A percentile compares a stretch with the other conserved stretches of the same genome.
Evolutionary conservation across 1,284 basidiomycete species (phyloP).

Genomic region (Sanghuangporus baumii): DNA sequence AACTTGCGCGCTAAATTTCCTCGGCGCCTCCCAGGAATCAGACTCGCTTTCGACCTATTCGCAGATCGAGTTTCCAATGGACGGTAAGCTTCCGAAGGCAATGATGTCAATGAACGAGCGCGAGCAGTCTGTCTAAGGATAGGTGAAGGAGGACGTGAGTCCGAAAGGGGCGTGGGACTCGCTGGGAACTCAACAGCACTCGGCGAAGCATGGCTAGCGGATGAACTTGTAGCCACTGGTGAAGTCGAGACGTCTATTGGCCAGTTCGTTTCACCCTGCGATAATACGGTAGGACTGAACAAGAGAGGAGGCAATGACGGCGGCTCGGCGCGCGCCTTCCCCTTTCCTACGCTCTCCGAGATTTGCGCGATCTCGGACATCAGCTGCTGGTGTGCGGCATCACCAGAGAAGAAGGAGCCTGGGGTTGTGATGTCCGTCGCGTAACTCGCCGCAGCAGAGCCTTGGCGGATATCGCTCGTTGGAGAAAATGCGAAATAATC

Average conservation of each 20-base stretch:
- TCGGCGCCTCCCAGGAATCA: slow-evolving; percentile 36
- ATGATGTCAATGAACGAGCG: slow-evolving; percentile 51
- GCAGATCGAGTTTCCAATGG: slow-evolving; percentile 40
- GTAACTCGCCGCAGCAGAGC: slow-evolving; percentile 3
- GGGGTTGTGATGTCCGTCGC: slow-evolving; percentile 15
- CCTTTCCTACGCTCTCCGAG: slow-evolving; percentile 47
- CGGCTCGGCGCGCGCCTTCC: slow-evolving; percentile 32
- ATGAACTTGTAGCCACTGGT: not conserved
- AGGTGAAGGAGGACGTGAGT: slow-evolving; percentile 17
- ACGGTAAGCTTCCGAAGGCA: slow-evolving; percentile 40
- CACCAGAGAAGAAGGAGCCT: slow-evolving; percentile 2
- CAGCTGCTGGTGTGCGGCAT: slow-evolving; percentile 14
- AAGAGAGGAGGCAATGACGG: slow-evolving; percentile 59
- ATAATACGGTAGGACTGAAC: slow-evolving; percentile 48
- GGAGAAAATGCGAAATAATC: slow-evolving; percentile 14
- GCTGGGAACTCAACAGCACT: not conserved
- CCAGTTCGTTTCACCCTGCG: slow-evolving; percentile 39
- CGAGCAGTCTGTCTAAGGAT: slow-evolving; percentile 34
- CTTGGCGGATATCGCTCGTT: not conserved
- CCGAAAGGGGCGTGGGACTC: slow-evolving; percentile 12
- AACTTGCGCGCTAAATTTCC: slow-evolving; percentile 52
- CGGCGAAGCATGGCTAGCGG: not conserved
- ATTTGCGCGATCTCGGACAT: not conserved
- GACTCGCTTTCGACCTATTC: slow-evolving; percentile 42
- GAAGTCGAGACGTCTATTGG: slow-evolving; percentile 20